A percentile compares a stretch with the other conserved stretches of the same genome.
Evolutionary conservation across 1,284 basidiomycete species (phyloP).

Genomic region (Coniferiporia weirii): DNA sequence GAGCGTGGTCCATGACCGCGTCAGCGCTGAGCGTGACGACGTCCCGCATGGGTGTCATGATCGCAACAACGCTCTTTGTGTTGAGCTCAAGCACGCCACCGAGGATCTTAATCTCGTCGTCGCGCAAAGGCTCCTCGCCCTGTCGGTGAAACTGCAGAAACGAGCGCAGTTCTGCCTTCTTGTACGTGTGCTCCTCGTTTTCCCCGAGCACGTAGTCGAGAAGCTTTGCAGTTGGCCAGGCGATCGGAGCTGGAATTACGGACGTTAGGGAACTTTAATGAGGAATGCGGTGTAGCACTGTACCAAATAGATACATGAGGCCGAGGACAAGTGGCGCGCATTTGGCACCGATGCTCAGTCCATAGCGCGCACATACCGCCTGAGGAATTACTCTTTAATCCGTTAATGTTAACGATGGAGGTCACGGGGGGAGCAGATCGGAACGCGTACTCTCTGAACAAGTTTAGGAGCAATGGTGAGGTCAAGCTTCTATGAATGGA

Average conservation of each 20-base stretch:
- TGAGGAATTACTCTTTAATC: constrained; percentile 79
- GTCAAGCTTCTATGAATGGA: not conserved
- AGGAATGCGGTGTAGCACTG: constrained; percentile 19
- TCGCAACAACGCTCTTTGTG: constrained; percentile 74
- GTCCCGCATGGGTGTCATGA: constrained; percentile 88
- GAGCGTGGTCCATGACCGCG: constrained; percentile 74
- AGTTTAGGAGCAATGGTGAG: not conserved
- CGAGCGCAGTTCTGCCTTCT: constrained; percentile 88
- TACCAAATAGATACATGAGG: constrained; percentile 79
- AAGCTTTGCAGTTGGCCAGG: constrained; percentile 85
- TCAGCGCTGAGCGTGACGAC: constrained; percentile 75
- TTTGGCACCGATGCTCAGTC: constrained; percentile 81
- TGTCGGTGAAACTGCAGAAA: constrained; percentile 90
- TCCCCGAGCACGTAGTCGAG: constrained; percentile 76
- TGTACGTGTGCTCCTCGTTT: constrained; percentile 74
- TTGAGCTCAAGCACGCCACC: constrained; percentile 86
- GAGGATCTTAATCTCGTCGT: constrained; percentile 86
- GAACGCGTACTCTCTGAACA: constrained; percentile 25
- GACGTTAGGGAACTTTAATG: not conserved
- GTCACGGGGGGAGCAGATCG: not conserved
- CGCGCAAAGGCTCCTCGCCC: constrained; percentile 80
- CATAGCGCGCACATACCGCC: constrained; percentile 84
- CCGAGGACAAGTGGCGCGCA: constrained; percentile 78
- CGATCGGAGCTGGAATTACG: constrained; percentile 60
- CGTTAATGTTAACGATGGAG: not conserved